A percentile compares a stretch with the other conserved stretches of the same genome.
phyloP scores from a whole-genome alignment of 306 rosid species.

The Vigna nakashimae region DNA sequence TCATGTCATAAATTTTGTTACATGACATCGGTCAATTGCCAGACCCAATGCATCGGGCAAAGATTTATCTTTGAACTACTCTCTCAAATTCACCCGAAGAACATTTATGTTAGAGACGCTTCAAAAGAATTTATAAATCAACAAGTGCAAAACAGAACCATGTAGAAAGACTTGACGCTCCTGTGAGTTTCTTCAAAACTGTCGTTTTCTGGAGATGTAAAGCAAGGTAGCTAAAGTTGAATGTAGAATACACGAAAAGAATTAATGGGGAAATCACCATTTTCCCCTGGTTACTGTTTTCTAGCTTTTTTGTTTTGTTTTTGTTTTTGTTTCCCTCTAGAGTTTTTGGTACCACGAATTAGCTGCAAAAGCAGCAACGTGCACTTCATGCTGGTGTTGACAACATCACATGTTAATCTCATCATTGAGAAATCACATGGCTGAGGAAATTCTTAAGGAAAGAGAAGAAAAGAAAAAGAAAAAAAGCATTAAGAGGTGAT shows the following conservation, averaged over 20 bases:
- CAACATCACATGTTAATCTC: conserved; percentile 51
- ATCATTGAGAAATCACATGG: conserved; percentile 62
- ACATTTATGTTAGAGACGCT: not conserved
- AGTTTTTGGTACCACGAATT: conserved; percentile 23
- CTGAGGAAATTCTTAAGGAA: not conserved
- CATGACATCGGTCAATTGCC: conserved; percentile 42
- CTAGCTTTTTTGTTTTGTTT: not conserved
- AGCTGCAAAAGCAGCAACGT: conserved; percentile 47
- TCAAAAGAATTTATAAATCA: no score
- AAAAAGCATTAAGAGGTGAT: conserved; percentile 6
- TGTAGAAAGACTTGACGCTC: conserved; percentile 13
- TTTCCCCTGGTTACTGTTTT: not conserved
- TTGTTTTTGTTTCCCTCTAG: not conserved
- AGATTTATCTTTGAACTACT: not conserved
- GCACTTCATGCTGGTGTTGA: conserved; percentile 44
- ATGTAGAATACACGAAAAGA: conserved; percentile 38
- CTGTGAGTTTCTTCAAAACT: conserved; percentile 19
- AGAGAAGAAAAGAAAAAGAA: not conserved
- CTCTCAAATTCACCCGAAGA: not conserved
- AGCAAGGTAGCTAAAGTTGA: conserved; percentile 30
- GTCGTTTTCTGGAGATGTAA: conserved; percentile 27
- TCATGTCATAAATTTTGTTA: conserved; percentile 24
- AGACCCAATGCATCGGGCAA: conserved; percentile 28
- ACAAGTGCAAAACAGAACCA: conserved; percentile 4
- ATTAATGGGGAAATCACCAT: conserved; percentile 6